Evolutionary conservation across 345 rosid genomes (phyloP), one percentile per base, ranked within the genome.

Genomic region (Pistacia atlantica): DNA sequence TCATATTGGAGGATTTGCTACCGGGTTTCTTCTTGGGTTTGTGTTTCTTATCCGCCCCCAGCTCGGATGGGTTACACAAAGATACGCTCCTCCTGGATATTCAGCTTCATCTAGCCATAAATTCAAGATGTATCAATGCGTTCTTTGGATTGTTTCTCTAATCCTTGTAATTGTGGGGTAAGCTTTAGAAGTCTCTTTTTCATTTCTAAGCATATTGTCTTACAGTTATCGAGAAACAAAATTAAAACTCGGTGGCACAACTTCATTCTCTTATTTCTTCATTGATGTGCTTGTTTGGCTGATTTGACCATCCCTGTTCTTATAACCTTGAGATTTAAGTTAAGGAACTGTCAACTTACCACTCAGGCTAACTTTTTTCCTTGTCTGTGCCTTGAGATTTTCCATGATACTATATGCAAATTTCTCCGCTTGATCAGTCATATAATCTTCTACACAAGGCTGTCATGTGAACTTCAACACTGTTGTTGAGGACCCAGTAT

Each of bases 21-120:
- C 99, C 0, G 99, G 99, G 20, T 96, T 96, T 80, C 82, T 96
- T 59, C 92, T 96, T 51, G 99, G 99, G 13, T 92, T 96, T 76
- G 92, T 96, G 69, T 86, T 92, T 72, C 80, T 96, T 59, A 90
- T 96, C 71, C 98, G 98, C 14, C 99, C 98, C 1, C 99, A 95
- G 79, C 90, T 79, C 73, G 90, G 90, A 76, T 95, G 98, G 97
- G 79, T 93, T 78, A 80, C 84, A 77, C 91, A 80, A 83, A 85
- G 84, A 84, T 76, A 82, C 60, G 74, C 81, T 57, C 78, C 93
- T 75, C 76, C 71, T 28, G 90, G 80, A 69, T 48, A 76, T 55
- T 14, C 74, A 65, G 25, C 75, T 70, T 61, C 84, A 10, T 75
- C 82, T 68, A 80, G 65, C 65, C 85, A 84, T 54, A 93, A 86